These are phyloP conservation scores for Curvularia eragrostidis DNA, from an alignment of 2,329 filamentous ascomycete genomes.

Conservation along the genomic window DNA sequence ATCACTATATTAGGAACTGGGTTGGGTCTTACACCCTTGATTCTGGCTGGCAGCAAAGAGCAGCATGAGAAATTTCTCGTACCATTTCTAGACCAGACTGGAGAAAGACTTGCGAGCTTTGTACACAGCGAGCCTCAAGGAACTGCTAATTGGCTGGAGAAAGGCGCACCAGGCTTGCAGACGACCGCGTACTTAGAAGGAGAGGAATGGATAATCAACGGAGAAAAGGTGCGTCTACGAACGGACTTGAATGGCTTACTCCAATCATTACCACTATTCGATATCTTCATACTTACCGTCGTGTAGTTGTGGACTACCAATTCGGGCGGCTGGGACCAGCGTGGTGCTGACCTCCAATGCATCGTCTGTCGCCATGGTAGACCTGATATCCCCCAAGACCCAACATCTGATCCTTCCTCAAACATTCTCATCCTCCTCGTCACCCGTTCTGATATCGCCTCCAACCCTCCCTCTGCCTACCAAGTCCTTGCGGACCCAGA, in stretches of 20 bases:
- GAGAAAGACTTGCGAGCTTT: slow-evolving; percentile 58
- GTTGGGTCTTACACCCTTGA: slow-evolving; percentile 60
- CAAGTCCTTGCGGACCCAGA: slow-evolving; percentile 56
- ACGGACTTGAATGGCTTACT: not conserved
- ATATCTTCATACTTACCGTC: not conserved
- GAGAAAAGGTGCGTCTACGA: slow-evolving; percentile 56
- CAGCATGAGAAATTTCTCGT: slow-evolving; percentile 55
- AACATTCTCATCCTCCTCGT: slow-evolving; percentile 60
- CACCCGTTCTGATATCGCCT: slow-evolving; percentile 56
- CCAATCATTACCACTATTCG: not conserved
- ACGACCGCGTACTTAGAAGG: slow-evolving; percentile 59
- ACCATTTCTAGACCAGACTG: slow-evolving; percentile 48
- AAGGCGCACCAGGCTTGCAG: slow-evolving; percentile 56
- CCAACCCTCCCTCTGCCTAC: slow-evolving; percentile 54
- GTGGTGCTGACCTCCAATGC: slow-evolving; percentile 60
- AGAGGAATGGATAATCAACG: slow-evolving; percentile 60
- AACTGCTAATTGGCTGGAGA: slow-evolving; percentile 61
- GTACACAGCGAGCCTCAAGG: slow-evolving; percentile 62
- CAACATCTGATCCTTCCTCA: slow-evolving; percentile 36
- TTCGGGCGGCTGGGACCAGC: slow-evolving; percentile 60
- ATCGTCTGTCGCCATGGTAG: slow-evolving; percentile 57
- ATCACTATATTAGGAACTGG: slow-evolving; percentile 62
- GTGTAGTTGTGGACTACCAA: slow-evolving; percentile 61
- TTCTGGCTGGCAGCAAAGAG: slow-evolving; percentile 53
- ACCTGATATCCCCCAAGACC: slow-evolving; percentile 20